Evolutionary conservation across 306 rosid genomes (phyloP), one percentile per base, ranked within the genome.

Genomic region (Coriaria nepalensis): DNA sequence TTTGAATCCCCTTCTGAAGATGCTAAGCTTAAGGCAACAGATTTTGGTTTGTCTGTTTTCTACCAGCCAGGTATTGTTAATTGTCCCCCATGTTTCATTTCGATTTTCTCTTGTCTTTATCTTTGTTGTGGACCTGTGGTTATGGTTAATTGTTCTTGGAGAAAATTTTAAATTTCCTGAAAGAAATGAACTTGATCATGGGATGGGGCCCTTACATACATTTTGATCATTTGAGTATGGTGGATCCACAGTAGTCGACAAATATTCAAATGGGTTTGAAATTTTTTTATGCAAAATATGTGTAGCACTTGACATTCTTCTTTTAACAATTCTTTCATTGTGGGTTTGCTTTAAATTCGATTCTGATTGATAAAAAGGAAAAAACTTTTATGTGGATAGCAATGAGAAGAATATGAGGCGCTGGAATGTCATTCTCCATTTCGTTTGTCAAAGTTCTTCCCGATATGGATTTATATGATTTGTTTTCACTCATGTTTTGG

Each of bases 21-120:
- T 55, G 96, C 96, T 42, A 51, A 66, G 60, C 76, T 86, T 69
- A 82, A 86, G 60, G 80, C 90, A 46, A 86, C 88, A 0, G 93
- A 86, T 77, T 86, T 86, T 62, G 96, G 96, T 37, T 72, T 86
- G 63, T 86, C 93, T 34, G 71, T 74, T 29, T 86, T 86, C 58
- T 68, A 86, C 63, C 73, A 77, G 71, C 96, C 93, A 72, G 94
- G 96, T 82, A 64, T 45, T 56, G 11, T 64, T 9, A 6, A 36
- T 55, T 54, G n/a, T 37, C 36, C 8, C 33, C 14, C 37, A 6
- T 13, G 56, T 51, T 13, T 47, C 1, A 6, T 20, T 13, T 44
- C 37, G 29, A 6, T 9, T 62, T 59, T 47, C 29, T 6, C 38
- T 43, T 15, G 39, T 55, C 33, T 15, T 41, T 45, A 10, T 40